phyloP scores from a whole-genome alignment of 169 alveolate species.

The Plasmodium fragile region DNA sequence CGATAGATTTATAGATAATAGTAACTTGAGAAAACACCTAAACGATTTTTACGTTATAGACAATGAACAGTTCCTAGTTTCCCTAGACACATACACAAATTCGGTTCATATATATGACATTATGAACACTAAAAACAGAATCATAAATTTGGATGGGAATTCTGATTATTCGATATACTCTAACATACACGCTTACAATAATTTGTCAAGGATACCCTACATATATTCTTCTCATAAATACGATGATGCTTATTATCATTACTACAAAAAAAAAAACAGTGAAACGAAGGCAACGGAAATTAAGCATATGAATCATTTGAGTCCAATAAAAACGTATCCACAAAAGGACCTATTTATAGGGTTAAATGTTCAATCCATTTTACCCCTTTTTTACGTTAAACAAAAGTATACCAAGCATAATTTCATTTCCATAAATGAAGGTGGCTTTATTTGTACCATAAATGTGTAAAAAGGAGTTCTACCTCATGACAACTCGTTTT shows the following conservation, averaged over 20 bases:
- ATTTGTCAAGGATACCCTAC: conserved; percentile 73
- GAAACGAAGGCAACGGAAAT: conserved; percentile 62
- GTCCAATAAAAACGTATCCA: conserved; percentile 64
- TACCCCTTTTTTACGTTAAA: conserved; percentile 74
- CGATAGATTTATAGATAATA: conserved; percentile 75
- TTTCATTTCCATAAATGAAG: conserved; percentile 74
- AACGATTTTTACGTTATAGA: conserved; percentile 77
- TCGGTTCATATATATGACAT: conserved; percentile 72
- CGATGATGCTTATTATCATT: conserved; percentile 64
- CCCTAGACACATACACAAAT: conserved; percentile 70
- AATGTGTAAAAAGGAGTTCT: conserved; percentile 41
- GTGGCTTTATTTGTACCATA: conserved; percentile 74
- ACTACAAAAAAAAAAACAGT: conserved; percentile 40
- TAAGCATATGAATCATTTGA: conserved; percentile 56
- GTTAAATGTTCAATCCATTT: conserved; percentile 70
- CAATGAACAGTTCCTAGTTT: conserved; percentile 70
- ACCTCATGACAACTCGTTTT: not conserved
- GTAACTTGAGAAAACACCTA: conserved; percentile 72
- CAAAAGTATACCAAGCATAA: conserved; percentile 70
- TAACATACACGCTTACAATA: conserved; percentile 23
- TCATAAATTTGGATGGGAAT: conserved; percentile 56
- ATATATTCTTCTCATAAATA: conserved; percentile 25
- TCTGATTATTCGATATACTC: conserved; percentile 37
- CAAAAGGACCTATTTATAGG: conserved; percentile 72
- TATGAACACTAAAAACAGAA: conserved; percentile 27